Base-by-base conservation (phyloP, 805 yeast genomes). In the Candida yuanshanica region DNA sequence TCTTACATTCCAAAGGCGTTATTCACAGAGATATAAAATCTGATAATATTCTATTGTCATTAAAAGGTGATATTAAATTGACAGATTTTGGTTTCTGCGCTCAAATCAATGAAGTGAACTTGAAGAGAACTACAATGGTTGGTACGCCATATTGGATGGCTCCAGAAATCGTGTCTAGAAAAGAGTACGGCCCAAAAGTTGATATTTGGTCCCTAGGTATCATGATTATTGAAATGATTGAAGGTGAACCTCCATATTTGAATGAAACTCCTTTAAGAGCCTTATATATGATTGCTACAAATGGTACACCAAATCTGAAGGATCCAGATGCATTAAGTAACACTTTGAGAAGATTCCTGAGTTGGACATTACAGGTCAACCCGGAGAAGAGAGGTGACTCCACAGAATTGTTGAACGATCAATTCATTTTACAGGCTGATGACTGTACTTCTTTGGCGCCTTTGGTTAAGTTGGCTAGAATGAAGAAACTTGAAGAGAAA, bases 61-160 rank as follows among this genome's bases (percentile, higher is more conserved):
- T 85, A 63, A 75, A 75, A 33, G 99, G 99, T 32, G 83, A 88
- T 50, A 88, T 93, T 56, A 93, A 93, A 64, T 72, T 93, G 59
- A 93, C 99, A 0, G 99, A 93, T 65, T 87, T 87, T 61, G 95
- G 95, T 1, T 93, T 91, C 68, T 93, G 99, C 66, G 99, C 99
- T 0, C 95, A 90, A 63, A 73, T 85, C 46, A 85, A 83, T 27
- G 95, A 83, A 49, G 75, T 77, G 41, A 83, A 85, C 49, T 69
- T 84, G 41, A 90, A 91, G 62, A 79, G 99, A 60, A 89, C 96
- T 4, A 93, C 99, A 5, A 88, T 93, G 95, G 99, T 93, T 14
- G 99, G 99, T 13, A 93, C 99, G 0, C 99, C 99, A 12, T 93
- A 93, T 62, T 93, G 99, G 99, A 93, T 93, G 99, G 99, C 99